These are phyloP conservation scores for Termitomyces sp. DNA, from an alignment of 768 basidiomycete genomes.

Conservation along the genomic window DNA sequence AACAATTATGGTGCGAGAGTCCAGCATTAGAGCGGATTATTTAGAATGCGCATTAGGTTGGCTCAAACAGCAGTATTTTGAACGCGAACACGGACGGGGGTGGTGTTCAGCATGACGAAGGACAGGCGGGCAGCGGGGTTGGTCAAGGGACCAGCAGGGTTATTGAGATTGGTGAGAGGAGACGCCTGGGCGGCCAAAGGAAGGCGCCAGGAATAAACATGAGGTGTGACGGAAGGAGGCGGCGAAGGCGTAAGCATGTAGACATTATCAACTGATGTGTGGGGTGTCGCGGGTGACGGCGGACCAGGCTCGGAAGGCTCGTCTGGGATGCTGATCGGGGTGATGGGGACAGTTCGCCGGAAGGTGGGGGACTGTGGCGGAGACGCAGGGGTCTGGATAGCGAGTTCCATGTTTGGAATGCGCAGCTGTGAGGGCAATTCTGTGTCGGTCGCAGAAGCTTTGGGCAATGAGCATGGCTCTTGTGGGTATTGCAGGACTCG, in stretches of 20 bases:
- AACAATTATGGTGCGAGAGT: slow-evolving; percentile 11
- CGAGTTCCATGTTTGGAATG: slow-evolving; percentile 14
- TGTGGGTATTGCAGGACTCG: background rate
- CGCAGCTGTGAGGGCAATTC: slow-evolving; percentile 10
- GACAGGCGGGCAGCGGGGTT: slow-evolving; percentile 58
- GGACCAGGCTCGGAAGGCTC: slow-evolving; percentile 25
- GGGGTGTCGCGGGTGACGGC: slow-evolving; percentile 23
- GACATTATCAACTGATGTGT: slow-evolving; percentile 20
- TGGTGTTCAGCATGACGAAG: slow-evolving; percentile 43
- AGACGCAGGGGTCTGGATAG: slow-evolving; percentile 1
- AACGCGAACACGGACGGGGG: slow-evolving; percentile 40
- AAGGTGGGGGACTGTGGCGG: slow-evolving; percentile 19
- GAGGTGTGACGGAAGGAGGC: slow-evolving; percentile 49
- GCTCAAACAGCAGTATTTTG: slow-evolving; percentile 34
- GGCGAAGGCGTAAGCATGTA: slow-evolving; percentile 44
- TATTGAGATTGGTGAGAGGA: slow-evolving; percentile 25
- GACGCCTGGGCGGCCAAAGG: slow-evolving; percentile 24
- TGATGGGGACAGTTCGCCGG: slow-evolving; percentile 28
- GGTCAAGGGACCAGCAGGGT: slow-evolving; percentile 43
- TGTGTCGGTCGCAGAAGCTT: slow-evolving; percentile 6
- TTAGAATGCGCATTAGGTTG: slow-evolving; percentile 9
- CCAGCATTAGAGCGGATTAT: slow-evolving; percentile 14
- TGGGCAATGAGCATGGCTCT: slow-evolving; percentile 4
- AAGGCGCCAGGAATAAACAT: slow-evolving; percentile 51
- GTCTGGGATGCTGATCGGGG: slow-evolving; percentile 28